A percentile compares a stretch with the other conserved stretches of the same genome.
Conservation (phyloP, 2,329 filamentous ascomycete genomes). For the Nigrograna mackinnonii region DNA sequence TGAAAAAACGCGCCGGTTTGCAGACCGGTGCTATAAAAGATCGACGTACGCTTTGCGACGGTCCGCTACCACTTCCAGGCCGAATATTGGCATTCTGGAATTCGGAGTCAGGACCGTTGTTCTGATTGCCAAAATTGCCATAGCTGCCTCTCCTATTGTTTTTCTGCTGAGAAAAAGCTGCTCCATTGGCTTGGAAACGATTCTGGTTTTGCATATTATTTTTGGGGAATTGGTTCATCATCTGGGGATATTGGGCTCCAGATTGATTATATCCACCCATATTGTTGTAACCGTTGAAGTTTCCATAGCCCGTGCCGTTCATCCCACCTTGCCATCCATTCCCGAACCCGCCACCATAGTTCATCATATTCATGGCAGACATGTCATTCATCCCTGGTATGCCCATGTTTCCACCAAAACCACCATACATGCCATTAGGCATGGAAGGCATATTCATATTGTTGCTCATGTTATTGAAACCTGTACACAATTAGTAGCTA, state of each 20-base stretch:
- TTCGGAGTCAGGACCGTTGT: conserved; percentile 21
- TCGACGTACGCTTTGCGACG: conserved; percentile 37
- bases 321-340: conserved; percentile 68
- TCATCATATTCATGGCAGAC: conserved; percentile 66
- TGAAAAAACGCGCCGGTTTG: conserved; percentile 9
- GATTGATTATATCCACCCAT: conserved; percentile 59
- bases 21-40: conserved; percentile 20
- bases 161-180: conserved; percentile 45
- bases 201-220: conserved; percentile 70
- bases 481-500: conserved; percentile 9
- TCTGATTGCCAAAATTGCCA: conserved; percentile 29
- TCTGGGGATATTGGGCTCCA: conserved; percentile 48
- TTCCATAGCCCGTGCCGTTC: conserved; percentile 71
- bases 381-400: conserved; percentile 77
- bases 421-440: conserved; percentile 79
- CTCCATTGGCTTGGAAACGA: conserved; percentile 78
- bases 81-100: conserved; percentile 26
- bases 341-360: conserved; percentile 69
- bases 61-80: conserved; percentile 33
- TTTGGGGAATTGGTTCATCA: conserved; percentile 60
- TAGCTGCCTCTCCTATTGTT: conserved; percentile 47
- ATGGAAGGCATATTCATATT: conserved; percentile 76
- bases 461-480: conserved; percentile 27
- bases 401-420: conserved; percentile 69
- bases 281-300: conserved; percentile 52